These are phyloP conservation scores for Lachancea meyersii DNA, from an alignment of 805 yeast genomes.

Conservation along the genomic window DNA sequence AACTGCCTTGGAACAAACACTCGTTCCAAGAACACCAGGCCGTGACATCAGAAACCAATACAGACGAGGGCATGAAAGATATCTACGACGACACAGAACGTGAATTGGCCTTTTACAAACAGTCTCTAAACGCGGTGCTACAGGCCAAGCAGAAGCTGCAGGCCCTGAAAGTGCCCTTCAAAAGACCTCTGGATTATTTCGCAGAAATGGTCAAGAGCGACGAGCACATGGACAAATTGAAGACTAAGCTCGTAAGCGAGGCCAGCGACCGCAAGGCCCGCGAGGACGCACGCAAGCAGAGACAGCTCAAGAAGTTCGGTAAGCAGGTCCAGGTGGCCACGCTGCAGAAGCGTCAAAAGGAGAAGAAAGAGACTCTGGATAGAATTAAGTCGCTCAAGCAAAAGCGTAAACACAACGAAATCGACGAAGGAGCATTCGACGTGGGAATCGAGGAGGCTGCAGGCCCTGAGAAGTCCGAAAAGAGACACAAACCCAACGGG, in stretches of 20 bases:
- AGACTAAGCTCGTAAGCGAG: slow-evolving; percentile 71
- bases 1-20: slow-evolving; percentile 51
- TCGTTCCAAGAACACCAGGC: slow-evolving; percentile 82
- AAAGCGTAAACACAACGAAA: slow-evolving; percentile 74
- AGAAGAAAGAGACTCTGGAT: slow-evolving; percentile 83
- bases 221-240: slow-evolving; percentile 94
- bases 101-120: slow-evolving; percentile 91
- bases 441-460: slow-evolving; percentile 85
- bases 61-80: slow-evolving; percentile 68
- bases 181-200: slow-evolving; percentile 91
- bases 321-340: slow-evolving; percentile 94
- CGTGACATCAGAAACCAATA: slow-evolving; percentile 51
- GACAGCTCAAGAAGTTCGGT: slow-evolving; percentile 93
- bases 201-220: slow-evolving; percentile 98
- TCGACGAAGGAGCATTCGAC: slow-evolving; percentile 52
- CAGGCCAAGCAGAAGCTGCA: slow-evolving; percentile 61
- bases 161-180: slow-evolving; percentile 74
- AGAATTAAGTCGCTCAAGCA: slow-evolving; percentile 86
- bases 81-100: slow-evolving; percentile 94
- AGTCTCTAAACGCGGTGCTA: slow-evolving; percentile 78
- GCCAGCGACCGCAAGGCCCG: slow-evolving; percentile 81
- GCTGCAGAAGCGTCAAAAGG: slow-evolving; percentile 86
- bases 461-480: slow-evolving; percentile 34
- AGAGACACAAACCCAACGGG: slow-evolving; percentile 52
- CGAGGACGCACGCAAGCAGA: slow-evolving; percentile 89